phyloP scores from a whole-genome alignment of 1,284 basidiomycete species.

The Rhodotorula sp. region DNA sequence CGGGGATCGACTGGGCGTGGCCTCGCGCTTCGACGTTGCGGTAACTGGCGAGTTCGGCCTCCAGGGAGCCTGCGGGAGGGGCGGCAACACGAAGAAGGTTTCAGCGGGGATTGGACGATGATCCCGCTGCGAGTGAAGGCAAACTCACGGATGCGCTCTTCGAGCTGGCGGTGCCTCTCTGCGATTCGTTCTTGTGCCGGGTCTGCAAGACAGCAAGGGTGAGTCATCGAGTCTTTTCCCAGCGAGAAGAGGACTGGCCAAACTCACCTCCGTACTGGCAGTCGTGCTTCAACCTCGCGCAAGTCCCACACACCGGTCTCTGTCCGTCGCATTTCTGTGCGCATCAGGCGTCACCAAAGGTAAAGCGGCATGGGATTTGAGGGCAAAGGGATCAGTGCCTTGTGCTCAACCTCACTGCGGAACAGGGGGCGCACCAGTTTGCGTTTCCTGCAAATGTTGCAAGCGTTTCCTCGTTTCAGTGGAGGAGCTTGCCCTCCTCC shows the following conservation, averaged over 20 bases:
- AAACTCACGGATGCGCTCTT: conserved; percentile 26
- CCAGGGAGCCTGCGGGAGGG: neutral
- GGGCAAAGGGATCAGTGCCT: neutral
- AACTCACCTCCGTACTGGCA: conserved; percentile 37
- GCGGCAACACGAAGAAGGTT: neutral
- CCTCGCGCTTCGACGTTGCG: neutral
- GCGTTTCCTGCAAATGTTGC: conserved; percentile 27
- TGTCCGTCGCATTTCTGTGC: conserved; percentile 35
- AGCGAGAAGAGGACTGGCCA: too few species aligned
- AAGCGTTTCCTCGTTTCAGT: conserved; percentile 27
- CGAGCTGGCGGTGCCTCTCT: conserved; percentile 27
- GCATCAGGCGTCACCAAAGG: too few species aligned
- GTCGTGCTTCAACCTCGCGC: conserved; percentile 30
- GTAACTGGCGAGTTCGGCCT: conserved; percentile 33
- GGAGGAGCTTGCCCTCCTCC: conserved; percentile 8
- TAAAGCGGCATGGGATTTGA: neutral
- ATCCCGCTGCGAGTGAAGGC: too few species aligned
- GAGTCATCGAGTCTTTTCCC: too few species aligned
- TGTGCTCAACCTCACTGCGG: too few species aligned
- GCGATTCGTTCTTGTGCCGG: conserved; percentile 29
- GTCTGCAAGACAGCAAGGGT: conserved; percentile 9
- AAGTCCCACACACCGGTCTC: conserved; percentile 31
- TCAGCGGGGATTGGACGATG: too few species aligned
- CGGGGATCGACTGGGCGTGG: neutral
- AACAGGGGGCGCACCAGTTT: conserved; percentile 26